Evolutionary conservation across 257 asterid species (phyloP), one percentile per base, ranked within the genome.

Genomic region (Thymus quinquecostatus): DNA sequence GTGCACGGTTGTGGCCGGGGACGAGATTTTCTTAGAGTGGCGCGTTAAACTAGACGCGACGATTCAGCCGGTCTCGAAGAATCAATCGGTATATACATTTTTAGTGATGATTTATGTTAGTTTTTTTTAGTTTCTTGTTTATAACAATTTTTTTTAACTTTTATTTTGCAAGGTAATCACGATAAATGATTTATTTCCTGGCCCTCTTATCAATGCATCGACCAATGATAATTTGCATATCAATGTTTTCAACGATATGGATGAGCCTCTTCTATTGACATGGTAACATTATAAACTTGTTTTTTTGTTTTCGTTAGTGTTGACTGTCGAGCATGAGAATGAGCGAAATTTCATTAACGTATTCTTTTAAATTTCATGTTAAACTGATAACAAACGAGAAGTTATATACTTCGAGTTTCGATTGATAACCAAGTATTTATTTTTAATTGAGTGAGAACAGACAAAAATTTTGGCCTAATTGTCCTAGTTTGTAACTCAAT

Each of bases 141-240:
- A 2, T 29, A 27, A 38, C 10, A 21, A 64, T 10, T 4, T 54
- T 10, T 6, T 13, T 10, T 27, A n/a, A 64, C 33, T 53, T 29
- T 21, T 40, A 4, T 40, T 2, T 6, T 43, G 48, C 7, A 62
- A 90, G 96, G 93, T 91, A 60, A 86, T 91, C 41, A 87, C 96
- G 4, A 81, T 91, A 65, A 91, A 91, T 62, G 87, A 82, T 47
- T 60, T 80, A 74, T 91, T 91, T 72, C 97, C 97, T 1, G 97
- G 97, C 5, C 97, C 97, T 63, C 80, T 87, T 3, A 63, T 91
- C 27, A 91, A 89, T 30, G 84, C 84, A 0, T 65, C 96, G 1
- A 91, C 96, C 3, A 75, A 86, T 10, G 97, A 91, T 64, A 57
- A 73, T 33, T 54, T 91, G 21, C 86, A 89, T 62, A 65, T 87